Evolutionary conservation across 805 yeast genomes (phyloP).

Genomic region (Starmerella davenportii): DNA sequence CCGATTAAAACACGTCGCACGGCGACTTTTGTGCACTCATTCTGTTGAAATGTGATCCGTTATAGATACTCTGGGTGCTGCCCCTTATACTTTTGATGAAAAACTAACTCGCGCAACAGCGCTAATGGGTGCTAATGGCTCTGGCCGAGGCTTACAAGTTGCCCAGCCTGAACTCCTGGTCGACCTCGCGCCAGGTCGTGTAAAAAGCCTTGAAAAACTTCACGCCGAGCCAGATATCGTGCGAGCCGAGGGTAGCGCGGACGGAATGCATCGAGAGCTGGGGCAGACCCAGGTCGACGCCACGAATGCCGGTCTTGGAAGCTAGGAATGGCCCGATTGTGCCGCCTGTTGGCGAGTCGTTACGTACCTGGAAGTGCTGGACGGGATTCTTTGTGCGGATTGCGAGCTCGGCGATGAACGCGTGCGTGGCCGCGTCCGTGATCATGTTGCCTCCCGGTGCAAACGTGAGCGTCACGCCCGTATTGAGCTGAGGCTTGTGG

Average conservation of each 20-base stretch:
- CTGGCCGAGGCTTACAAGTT: too few relatives aligned
- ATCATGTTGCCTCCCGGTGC: constrained; percentile 77
- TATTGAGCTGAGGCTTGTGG: constrained; percentile 67
- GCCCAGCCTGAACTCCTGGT: constrained; percentile 20
- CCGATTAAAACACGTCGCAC: too few relatives aligned
- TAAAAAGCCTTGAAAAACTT: constrained; percentile 57
- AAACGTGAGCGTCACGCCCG: constrained; percentile 49
- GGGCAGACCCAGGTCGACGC: constrained; percentile 67
- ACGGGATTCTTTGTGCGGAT: constrained; percentile 41
- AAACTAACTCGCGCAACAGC: too few relatives aligned
- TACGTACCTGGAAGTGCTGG: constrained; percentile 72
- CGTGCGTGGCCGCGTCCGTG: constrained; percentile 56
- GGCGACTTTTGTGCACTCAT: too few relatives aligned
- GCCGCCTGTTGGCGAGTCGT: constrained; percentile 73
- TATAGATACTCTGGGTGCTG: too few relatives aligned
- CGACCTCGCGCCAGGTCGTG: constrained; percentile 43
- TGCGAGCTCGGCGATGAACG: constrained; percentile 55
- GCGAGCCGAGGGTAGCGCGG: constrained; percentile 61
- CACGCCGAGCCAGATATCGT: constrained; percentile 58
- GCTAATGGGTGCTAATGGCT: too few relatives aligned
- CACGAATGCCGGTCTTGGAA: constrained; percentile 27
- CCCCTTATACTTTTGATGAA: too few relatives aligned
- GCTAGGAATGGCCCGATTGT: constrained; percentile 56
- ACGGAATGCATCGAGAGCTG: constrained; percentile 78
- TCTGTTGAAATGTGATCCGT: too few relatives aligned